Base-by-base conservation (phyloP, 2,329 filamentous ascomycete species). In the Penicillium glabrum region DNA sequence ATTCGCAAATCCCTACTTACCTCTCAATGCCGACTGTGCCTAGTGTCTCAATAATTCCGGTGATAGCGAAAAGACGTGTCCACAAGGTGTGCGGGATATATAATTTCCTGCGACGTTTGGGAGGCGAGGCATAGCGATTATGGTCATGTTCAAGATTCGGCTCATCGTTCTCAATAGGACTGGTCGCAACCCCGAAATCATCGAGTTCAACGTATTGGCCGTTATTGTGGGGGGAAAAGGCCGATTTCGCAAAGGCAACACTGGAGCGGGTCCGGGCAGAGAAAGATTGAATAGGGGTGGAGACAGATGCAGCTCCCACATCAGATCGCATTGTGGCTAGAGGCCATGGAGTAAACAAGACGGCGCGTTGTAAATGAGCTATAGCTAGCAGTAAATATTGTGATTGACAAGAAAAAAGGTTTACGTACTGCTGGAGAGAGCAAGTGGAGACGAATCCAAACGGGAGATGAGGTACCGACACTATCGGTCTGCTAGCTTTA, bases 21-120 rank as follows among this genome's bases (percentile, higher is more conserved):
- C 53, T 63, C 49, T 64, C 62, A 52, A 64, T 63, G 14, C 48
- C 61, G 10, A 63, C 61, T 16, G 62, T 64, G 26, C 56, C 55
- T 11, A 64, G 33, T 2, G 62, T 64, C 45, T 64, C 62, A 8
- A 50, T 52, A 16, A 64, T 47, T 14, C 62, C 59, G 1, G 59
- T 59, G 19, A 35, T 27, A 19, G 59, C 57, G 39, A 64, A 64
- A 19, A 53, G 46, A 37, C 61, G 62, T 37, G 62, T 58, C 61
- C 61, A 64, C 44, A 61, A 39, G 24, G 62, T 60, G 5, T 64
- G 57, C 4, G 62, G 62, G 21, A 64, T 27, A 19, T 64, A 64
- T 21, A 63, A 19, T 21, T 48, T 52, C 7, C 24, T 33, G 2
- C 31, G 46, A 11, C 48, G 53, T 21, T 50, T 50, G 14, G 47